Conservation (phyloP, 192 early-diverging fungal species). For the Thamnidium elegans region DNA sequence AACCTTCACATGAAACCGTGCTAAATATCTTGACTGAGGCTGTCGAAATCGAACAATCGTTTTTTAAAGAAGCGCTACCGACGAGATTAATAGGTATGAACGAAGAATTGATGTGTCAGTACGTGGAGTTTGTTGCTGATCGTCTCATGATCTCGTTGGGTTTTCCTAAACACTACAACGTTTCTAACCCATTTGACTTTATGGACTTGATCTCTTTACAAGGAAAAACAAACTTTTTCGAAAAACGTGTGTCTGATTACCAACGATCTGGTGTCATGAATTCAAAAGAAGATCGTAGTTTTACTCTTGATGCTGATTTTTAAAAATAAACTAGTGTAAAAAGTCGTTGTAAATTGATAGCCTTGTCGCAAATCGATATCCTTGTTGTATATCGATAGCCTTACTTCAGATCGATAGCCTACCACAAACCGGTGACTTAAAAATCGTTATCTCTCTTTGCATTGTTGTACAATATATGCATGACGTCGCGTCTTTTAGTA, state of each 20-base stretch:
- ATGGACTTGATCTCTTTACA: conserved; percentile 97
- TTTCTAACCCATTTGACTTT: conserved; percentile 93
- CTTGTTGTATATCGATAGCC: too few relatives aligned
- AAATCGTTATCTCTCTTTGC: too few relatives aligned
- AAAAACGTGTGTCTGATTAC: conserved; percentile 93
- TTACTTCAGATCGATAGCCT: too few relatives aligned
- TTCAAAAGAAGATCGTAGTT: conserved; percentile 61
- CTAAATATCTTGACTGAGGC: conserved; percentile 76
- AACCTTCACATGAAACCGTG: conserved; percentile 63
- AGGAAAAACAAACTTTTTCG: conserved; percentile 98
- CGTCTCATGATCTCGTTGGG: conserved; percentile 86
- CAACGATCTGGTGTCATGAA: conserved; percentile 86
- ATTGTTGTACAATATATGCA: too few relatives aligned
- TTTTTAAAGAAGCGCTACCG: conserved; percentile 86
- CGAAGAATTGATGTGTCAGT: conserved; percentile 84
- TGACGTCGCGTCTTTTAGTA: too few relatives aligned
- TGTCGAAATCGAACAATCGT: conserved; percentile 90
- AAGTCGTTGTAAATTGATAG: too few relatives aligned
- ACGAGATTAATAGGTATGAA: conserved; percentile 95
- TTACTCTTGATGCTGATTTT: conserved; percentile 74
- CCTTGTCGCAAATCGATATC: too few relatives aligned
- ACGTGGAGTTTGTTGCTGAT: conserved; percentile 98
- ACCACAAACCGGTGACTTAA: too few relatives aligned
- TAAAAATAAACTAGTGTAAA: conserved; percentile 41
- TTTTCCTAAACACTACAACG: conserved; percentile 78